These are phyloP conservation scores for Neobulgaria alba DNA, from an alignment of 2,329 filamentous ascomycete species.

Conservation along the genomic window DNA sequence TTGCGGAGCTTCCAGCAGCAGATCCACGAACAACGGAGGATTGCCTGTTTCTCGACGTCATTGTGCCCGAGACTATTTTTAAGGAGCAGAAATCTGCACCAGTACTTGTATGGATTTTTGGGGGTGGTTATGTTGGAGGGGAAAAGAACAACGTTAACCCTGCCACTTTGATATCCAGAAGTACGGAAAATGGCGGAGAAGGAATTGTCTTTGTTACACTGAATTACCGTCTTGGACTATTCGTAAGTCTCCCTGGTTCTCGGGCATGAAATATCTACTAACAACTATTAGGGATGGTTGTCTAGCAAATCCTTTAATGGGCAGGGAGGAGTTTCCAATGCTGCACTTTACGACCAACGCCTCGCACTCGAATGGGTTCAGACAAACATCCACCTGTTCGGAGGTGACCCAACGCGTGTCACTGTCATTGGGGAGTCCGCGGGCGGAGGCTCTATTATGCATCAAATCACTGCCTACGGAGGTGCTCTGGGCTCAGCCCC, in stretches of 20 bases:
- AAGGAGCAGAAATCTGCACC: slow-evolving; percentile 27
- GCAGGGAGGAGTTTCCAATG: slow-evolving; percentile 38
- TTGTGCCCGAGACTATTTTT: slow-evolving; percentile 34
- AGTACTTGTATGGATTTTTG: slow-evolving; percentile 43
- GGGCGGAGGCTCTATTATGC: slow-evolving; percentile 44
- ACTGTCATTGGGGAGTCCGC: slow-evolving; percentile 44
- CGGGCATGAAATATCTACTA: not conserved
- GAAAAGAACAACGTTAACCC: slow-evolving; percentile 34
- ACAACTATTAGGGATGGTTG: slow-evolving; percentile 18
- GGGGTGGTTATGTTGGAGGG: slow-evolving; percentile 37
- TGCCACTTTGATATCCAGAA: slow-evolving; percentile 31
- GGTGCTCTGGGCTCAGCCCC: slow-evolving; percentile 30
- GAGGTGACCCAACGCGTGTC: slow-evolving; percentile 41
- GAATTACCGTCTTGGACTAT: slow-evolving; percentile 31
- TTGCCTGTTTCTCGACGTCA: slow-evolving; percentile 40
- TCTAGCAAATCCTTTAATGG: slow-evolving; percentile 36
- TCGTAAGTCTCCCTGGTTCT: slow-evolving; percentile 17
- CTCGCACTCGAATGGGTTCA: slow-evolving; percentile 50
- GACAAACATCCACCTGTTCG: slow-evolving; percentile 44
- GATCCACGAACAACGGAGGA: slow-evolving; percentile 30
- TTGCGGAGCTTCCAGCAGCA: not conserved
- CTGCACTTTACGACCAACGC: slow-evolving; percentile 44
- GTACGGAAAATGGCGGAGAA: slow-evolving; percentile 25
- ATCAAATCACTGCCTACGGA: slow-evolving; percentile 46
- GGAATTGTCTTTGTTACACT: slow-evolving; percentile 31